phyloP scores from a whole-genome alignment of 164 flowering plant species.

The Kingdonia uniflora region DNA sequence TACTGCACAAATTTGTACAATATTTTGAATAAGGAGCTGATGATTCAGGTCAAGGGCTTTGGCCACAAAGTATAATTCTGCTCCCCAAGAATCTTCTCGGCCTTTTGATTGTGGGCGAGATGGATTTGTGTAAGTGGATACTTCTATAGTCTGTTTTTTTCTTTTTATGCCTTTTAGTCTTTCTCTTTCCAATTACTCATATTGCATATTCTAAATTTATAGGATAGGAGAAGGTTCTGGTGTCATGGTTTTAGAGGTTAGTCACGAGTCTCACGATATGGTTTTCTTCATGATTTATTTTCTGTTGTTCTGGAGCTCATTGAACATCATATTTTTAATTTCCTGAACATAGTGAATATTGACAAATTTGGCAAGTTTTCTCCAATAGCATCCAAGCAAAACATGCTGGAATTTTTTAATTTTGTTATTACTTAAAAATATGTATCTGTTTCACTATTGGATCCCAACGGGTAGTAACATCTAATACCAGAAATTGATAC shows the following conservation, averaged over 20 bases:
- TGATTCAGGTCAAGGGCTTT: conserved; percentile 53
- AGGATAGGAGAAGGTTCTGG: conserved; percentile 98
- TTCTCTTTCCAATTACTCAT: conserved; percentile 5
- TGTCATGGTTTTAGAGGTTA: conserved; percentile 85
- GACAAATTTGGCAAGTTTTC: neutral
- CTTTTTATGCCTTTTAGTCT: conserved; percentile 3
- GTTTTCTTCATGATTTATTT: no score
- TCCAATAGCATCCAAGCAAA: neutral
- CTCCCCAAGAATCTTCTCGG: conserved; percentile 74
- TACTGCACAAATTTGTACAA: no score
- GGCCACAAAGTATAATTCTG: conserved; percentile 66
- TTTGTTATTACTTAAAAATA: no score
- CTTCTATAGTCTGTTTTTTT: neutral
- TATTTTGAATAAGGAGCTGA: no score
- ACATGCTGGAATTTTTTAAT: no score
- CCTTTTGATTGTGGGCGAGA: conserved; percentile 92
- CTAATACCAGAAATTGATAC: no score
- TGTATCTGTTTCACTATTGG: no score
- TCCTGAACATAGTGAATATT: no score
- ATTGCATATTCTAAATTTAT: conserved; percentile 17
- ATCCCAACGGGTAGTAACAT: no score
- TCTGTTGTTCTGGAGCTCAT: no score
- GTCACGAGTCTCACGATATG: conserved; percentile 12
- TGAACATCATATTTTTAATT: no score
- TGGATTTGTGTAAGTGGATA: conserved; percentile 82